A percentile compares a stretch with the other conserved stretches of the same genome.
Conservation (phyloP, 495 filamentous ascomycete genomes). For the Opeltia flavorubescens region DNA sequence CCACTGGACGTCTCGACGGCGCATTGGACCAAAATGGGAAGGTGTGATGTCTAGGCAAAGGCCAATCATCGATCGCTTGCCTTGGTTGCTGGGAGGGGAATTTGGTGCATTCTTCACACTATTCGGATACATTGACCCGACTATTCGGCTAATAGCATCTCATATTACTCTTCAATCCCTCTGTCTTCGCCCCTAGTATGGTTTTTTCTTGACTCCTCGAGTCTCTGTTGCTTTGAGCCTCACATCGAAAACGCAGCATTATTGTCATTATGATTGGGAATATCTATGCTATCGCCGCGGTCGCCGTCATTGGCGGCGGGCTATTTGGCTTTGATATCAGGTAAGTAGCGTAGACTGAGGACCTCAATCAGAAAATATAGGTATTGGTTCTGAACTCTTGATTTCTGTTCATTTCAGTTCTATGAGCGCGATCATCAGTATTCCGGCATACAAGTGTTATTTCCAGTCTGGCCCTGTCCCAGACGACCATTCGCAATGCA, state of each 20-base stretch:
- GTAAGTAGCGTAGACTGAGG: too few relatives aligned
- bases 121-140: neutral
- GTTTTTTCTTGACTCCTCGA: neutral
- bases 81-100: neutral
- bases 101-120: neutral
- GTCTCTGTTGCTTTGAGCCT: neutral
- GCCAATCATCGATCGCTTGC: neutral
- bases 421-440: constrained; percentile 13
- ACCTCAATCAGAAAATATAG: too few relatives aligned
- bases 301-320: constrained; percentile 63
- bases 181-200: neutral
- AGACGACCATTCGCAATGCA: constrained; percentile 38
- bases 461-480: constrained; percentile 19
- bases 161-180: neutral
- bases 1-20: too few relatives aligned
- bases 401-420: too few relatives aligned
- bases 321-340: constrained; percentile 40
- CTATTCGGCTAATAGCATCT: neutral
- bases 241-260: neutral
- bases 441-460: constrained; percentile 17
- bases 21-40: neutral
- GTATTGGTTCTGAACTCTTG: too few relatives aligned
- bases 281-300: constrained; percentile 59
- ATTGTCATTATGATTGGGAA: constrained; percentile 34
- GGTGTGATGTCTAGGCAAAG: neutral